Conservation (phyloP, 495 filamentous ascomycete genomes). For the Penicillium fimorum region DNA sequence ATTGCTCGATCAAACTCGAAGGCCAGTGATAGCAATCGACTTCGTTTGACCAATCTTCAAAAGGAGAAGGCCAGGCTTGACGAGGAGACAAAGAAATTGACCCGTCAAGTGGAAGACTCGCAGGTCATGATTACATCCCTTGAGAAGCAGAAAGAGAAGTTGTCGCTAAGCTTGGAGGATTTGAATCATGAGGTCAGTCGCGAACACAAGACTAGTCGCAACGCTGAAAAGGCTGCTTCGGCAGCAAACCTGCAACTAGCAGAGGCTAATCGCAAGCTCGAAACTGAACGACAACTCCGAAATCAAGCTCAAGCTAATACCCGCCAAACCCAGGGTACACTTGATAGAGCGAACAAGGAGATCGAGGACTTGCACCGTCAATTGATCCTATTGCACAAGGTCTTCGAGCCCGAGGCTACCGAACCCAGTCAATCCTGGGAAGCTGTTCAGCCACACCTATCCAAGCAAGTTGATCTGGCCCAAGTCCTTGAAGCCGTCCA, state of each 20-base stretch:
- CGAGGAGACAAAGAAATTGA: constrained; percentile 76
- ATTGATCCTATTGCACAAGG: constrained; percentile 75
- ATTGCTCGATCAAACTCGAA: constrained; percentile 87
- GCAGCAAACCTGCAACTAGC: constrained; percentile 77
- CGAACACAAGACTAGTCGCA: constrained; percentile 87
- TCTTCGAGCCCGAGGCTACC: constrained; percentile 74
- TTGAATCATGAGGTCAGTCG: constrained; percentile 88
- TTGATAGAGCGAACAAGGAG: constrained; percentile 77
- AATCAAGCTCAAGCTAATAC: constrained; percentile 83
- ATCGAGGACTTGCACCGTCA: constrained; percentile 75
- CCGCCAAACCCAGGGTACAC: constrained; percentile 70
- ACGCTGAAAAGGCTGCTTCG: constrained; percentile 89
- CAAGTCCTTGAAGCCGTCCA: constrained; percentile 85
- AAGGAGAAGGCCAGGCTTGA: constrained; percentile 82
- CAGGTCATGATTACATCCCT: constrained; percentile 81
- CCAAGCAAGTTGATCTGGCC: constrained; percentile 75
- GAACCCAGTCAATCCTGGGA: constrained; percentile 63
- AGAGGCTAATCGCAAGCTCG: constrained; percentile 83
- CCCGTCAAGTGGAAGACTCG: constrained; percentile 82
- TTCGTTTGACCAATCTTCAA: constrained; percentile 72
- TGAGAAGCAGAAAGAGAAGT: constrained; percentile 95
- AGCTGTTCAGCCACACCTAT: constrained; percentile 55
- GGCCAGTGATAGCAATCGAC: constrained; percentile 79
- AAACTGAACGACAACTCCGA: constrained; percentile 85
- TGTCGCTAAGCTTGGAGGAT: constrained; percentile 85